Base-by-base conservation (phyloP, 2,329 filamentous ascomycete genomes). In the Pestalotiopsis fici region DNA sequence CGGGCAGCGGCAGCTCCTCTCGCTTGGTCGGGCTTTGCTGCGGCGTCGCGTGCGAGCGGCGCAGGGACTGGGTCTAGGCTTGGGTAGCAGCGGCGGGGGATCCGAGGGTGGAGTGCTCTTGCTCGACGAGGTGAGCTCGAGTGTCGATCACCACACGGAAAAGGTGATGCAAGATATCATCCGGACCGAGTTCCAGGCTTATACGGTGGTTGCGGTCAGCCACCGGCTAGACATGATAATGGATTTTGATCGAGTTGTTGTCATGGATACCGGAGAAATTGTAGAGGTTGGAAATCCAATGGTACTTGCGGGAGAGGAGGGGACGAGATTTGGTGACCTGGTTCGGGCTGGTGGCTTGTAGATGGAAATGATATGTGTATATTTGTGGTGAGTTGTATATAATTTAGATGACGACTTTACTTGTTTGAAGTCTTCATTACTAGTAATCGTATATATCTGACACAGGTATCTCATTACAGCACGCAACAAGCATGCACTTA, bases 191-290 rank as follows among this genome's bases (percentile, higher is more conserved):
- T 77, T 77, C 37, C 62, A 23, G 37, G 66, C 67, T 54, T 85
- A 86, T 70, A 90, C 88, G 0, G 82, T 90, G 12, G 67, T 79
- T 7, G 74, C 74, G 1, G 74, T 79, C 1, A 76, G 73, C 23
- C 78, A 79, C 59, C 71, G 73, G 25, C 68, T 78, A 3, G 71
- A 78, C 18, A 85, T 81, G 18, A 81, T 85, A 31, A 77, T 83
- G 50, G 82, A 83, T 69, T 86, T 83, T 70, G 83, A 86, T 69
- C 77, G 76, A n/a, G 80, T 86, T 28, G 78, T 82, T 1, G 81
- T 86, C 7, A 81, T 86, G 79, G 80, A 85, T 21, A 75, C 77
- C 23, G 84, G 85, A 3, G 73, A 74, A 69, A 74, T 86, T 31
- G 80, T 82, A 0, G 84, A 86, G 70, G 69, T 75, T 28, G 77